Percentiles rank a stretch among this genome's conserved stretches.
Conservation (phyloP, 2,329 filamentous ascomycete species). For the Aureobasidium sp. region DNA sequence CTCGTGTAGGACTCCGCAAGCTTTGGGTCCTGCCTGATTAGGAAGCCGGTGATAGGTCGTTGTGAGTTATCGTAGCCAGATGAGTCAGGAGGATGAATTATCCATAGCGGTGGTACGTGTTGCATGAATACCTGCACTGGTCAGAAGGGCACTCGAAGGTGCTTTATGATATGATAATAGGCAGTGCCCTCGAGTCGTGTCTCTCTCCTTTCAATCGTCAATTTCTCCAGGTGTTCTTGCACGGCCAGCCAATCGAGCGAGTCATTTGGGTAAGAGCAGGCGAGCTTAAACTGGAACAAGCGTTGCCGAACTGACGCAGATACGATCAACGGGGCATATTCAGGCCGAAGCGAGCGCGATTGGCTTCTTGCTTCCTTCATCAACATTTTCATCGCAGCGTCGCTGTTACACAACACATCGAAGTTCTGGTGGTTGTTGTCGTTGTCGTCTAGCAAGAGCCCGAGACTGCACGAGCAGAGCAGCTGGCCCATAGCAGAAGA, state of each 20-base stretch:
- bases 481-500: constrained; percentile 1
- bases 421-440: constrained; percentile 6
- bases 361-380: constrained; percentile 8
- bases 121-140: background rate
- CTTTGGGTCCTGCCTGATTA: constrained; percentile 21
- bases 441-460: constrained; percentile 6
- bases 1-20: constrained; percentile 9
- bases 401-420: constrained; percentile 8
- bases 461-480: constrained; percentile 4
- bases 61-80: background rate
- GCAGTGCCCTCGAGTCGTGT: background rate
- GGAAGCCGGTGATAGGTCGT: constrained; percentile 26
- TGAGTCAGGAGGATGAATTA: constrained; percentile 3
- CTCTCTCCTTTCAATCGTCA: background rate
- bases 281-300: constrained; percentile 7
- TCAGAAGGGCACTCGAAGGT: background rate
- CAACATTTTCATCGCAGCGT: constrained; percentile 12
- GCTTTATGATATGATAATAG: background rate
- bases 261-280: background rate
- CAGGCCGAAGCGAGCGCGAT: constrained; percentile 4
- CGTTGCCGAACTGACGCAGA: constrained; percentile 12
- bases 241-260: background rate
- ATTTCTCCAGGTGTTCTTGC: constrained; percentile 2
- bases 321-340: background rate
- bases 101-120: constrained; percentile 2